phyloP scores from a whole-genome alignment of 208 protist genomes.

The Leishmania turanica region DNA sequence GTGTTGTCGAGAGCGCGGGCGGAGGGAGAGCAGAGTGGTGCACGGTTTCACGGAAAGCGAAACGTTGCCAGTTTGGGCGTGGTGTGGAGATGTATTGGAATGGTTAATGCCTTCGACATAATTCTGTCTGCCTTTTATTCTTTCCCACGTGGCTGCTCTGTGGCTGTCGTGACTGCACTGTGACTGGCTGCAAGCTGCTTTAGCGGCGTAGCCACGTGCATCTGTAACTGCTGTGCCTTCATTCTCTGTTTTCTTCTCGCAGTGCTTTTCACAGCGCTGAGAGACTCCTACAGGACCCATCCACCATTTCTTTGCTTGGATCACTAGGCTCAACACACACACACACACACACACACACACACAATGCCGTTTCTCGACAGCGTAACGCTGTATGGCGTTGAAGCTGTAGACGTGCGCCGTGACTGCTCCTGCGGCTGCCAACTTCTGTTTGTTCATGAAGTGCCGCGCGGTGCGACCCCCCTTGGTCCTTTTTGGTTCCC shows the following conservation, averaged over 20 bases:
- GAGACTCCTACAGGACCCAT: background rate
- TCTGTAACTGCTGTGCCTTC: background rate
- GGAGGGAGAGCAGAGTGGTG: background rate
- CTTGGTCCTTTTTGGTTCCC: slow-evolving; percentile 4
- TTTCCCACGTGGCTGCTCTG: background rate
- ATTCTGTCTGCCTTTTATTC: slow-evolving; percentile 1
- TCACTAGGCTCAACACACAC: background rate
- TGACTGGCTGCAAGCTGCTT: background rate
- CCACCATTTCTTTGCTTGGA: background rate
- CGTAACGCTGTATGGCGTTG: background rate
- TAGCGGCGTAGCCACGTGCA: slow-evolving; percentile 2
- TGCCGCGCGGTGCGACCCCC: background rate
- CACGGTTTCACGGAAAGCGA: background rate
- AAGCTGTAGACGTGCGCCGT: background rate
- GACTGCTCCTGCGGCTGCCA: background rate
- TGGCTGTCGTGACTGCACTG: background rate
- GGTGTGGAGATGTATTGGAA: background rate
- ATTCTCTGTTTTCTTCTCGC: slow-evolving; percentile 4
- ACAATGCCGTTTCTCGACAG: background rate
- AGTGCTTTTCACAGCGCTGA: background rate
- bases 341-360: too few relatives aligned
- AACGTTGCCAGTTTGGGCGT: too few relatives aligned
- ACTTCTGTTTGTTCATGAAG: background rate
- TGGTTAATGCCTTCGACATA: background rate
- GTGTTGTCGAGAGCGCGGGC: background rate